Base-by-base conservation (phyloP, 1,284 basidiomycete species). In the Boletellus deceptivus region DNA sequence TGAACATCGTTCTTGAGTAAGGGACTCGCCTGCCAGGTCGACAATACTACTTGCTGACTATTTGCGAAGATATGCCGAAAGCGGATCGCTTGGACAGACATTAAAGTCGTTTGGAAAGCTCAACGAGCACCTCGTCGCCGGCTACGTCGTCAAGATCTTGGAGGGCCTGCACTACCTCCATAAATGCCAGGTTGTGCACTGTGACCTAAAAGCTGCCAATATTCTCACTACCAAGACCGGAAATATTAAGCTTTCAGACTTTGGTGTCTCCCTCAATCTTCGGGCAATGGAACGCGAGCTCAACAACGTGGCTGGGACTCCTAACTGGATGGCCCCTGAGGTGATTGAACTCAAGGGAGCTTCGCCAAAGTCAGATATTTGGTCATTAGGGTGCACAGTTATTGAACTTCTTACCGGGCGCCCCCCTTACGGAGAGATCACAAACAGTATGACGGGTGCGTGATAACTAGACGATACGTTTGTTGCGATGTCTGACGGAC, bases 241-340 rank as follows among this genome's bases (percentile, higher is more conserved):
- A 31, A 98, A 99, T 68, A 91, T 98, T 70, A 99, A 99, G 73
- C 79, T 99, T 11, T 95, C 96, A 31, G 96, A 99, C 71, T 98
- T 99, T 71, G 96, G 96, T 53, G 91, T 99, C 13, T 98, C 95
- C n/a, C 89, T 98, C 46, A 98, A 97, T 56, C 87, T 99, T 71
- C 91, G 96, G 60, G 96, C 95, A 0, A 86, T 98, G 77, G 93
- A 94, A 59, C 77, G 89, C 43, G 91, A 93, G 69, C 84, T 84
- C 63, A 89, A 92, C 67, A 84, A 89, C 60, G 89, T 95, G 11
- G 91, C 92, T 6, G 95, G 94, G 11, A 98, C 94, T 6, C 94
- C 94, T 4, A 96, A 98, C 63, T 98, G 94, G 94, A 98, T 98
- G 93, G 93, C 94, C 3, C 94, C 95, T 2, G 94, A 98, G 69